Evolutionary conservation across 2,329 filamentous ascomycete genomes (phyloP).

Genomic region (Thielaviopsis punctulata): DNA sequence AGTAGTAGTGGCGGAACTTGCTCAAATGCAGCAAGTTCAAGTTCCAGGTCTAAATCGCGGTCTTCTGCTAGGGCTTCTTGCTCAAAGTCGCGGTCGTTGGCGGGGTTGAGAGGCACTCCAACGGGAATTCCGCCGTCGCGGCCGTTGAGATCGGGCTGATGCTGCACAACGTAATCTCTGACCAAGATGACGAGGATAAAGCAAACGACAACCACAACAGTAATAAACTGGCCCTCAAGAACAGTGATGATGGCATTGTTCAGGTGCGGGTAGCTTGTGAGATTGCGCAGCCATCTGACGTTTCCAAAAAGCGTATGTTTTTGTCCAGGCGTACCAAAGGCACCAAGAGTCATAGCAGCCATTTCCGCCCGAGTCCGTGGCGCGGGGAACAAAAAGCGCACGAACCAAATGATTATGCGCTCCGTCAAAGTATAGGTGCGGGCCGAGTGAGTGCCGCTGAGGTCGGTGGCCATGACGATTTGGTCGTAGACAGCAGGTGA

Average conservation of each 20-base stretch:
- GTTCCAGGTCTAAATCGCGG: not conserved
- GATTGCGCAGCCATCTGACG: slow-evolving; percentile 36
- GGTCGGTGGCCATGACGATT: slow-evolving; percentile 2
- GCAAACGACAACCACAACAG: slow-evolving; percentile 72
- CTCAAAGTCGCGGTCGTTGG: not conserved
- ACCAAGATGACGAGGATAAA: slow-evolving; percentile 97
- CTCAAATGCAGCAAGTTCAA: too few relatives aligned
- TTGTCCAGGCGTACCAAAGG: slow-evolving; percentile 8
- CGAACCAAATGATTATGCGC: slow-evolving; percentile 2
- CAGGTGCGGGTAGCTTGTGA: slow-evolving; percentile 51
- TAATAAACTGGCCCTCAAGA: slow-evolving; percentile 87
- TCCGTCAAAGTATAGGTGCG: not conserved
- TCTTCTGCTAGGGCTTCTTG: too few relatives aligned
- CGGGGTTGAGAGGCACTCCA: not conserved
- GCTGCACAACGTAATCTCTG: slow-evolving; percentile 93
- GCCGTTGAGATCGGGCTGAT: slow-evolving; percentile 84
- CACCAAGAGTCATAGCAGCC: not conserved
- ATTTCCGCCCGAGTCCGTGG: slow-evolving; percentile 3
- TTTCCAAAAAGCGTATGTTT: slow-evolving; percentile 37
- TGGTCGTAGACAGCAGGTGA: slow-evolving; percentile 6
- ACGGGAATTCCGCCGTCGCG: slow-evolving; percentile 20
- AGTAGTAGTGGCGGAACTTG: too few relatives aligned
- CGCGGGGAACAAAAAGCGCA: slow-evolving; percentile 1
- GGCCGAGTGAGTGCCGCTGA: not conserved
- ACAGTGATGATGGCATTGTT: slow-evolving; percentile 71